Evolutionary conservation across 2,329 filamentous ascomycete genomes (phyloP).

Genomic region (Escovopsis weberi): DNA sequence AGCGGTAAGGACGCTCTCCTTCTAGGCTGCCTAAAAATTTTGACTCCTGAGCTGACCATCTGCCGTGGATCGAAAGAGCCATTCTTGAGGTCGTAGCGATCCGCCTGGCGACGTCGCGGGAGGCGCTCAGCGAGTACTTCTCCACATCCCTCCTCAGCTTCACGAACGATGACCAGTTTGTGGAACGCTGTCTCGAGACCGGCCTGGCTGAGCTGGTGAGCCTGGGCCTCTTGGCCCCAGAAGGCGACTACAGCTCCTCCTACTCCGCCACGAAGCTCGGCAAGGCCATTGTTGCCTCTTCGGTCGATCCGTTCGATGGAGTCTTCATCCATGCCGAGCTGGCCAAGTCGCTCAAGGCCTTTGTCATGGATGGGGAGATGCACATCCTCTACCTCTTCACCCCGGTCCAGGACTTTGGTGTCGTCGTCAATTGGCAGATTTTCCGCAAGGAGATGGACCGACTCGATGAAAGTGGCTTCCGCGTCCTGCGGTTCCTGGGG

Average conservation of each 20-base stretch:
- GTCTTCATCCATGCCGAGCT: conserved; percentile 59
- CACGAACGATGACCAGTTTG: conserved; percentile 33
- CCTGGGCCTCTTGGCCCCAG: conserved; percentile 37
- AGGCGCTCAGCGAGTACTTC: conserved; percentile 54
- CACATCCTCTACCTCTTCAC: conserved; percentile 68
- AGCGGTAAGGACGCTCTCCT: conserved; percentile 31
- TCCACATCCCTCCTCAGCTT: conserved; percentile 51
- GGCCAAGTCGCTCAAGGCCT: conserved; percentile 49
- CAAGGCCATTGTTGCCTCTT: conserved; percentile 56
- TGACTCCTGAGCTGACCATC: neutral
- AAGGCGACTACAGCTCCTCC: conserved; percentile 28
- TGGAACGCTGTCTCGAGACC: conserved; percentile 39
- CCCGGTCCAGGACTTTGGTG: conserved; percentile 45
- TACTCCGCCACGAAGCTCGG: conserved; percentile 52
- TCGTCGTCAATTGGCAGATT: conserved; percentile 54
- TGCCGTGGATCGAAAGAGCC: conserved; percentile 30
- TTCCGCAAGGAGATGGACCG: conserved; percentile 57
- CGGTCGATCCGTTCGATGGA: conserved; percentile 60
- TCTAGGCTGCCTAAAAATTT: neutral
- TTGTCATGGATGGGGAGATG: conserved; percentile 72
- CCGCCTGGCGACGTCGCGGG: conserved; percentile 48
- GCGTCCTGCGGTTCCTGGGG: conserved; percentile 53
- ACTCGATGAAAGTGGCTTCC: conserved; percentile 56
- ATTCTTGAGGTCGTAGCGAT: conserved; percentile 58
- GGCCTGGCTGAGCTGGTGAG: conserved; percentile 43